Percentiles rank a stretch among this genome's conserved stretches.
Evolutionary conservation across 176 grass and related monocot genomes (phyloP).

Genomic region (Triticum aestivum): IWGSC_CS_RefSeq_v2.1 NC_057809.1:185773321-185773820

Average conservation of each 20-base stretch:
- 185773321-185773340: not conserved
- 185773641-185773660: conserved; percentile 43
- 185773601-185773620: conserved; percentile 51
- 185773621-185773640: conserved; percentile 54
- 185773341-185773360: not conserved
- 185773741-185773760: not conserved
- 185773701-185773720: conserved; percentile 30
- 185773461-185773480: not conserved
- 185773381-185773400: not conserved
- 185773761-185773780: conserved; percentile 39
- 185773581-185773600: conserved; percentile 39
- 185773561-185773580: conserved; percentile 17
- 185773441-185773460: not conserved
- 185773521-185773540: conserved; percentile 52
- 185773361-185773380: not conserved
- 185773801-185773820: conserved; percentile 28
- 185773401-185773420: not conserved
- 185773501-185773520: not conserved
- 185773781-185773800: conserved; percentile 40
- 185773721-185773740: conserved; percentile 43
- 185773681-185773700: conserved; percentile 44
- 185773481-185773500: conserved; percentile 27
- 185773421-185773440: not conserved
- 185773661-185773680: conserved; percentile 31
- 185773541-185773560: not conserved